Evolutionary conservation across 2,329 filamentous ascomycete species (phyloP).

Genomic region (Fusarium lateritium): DNA sequence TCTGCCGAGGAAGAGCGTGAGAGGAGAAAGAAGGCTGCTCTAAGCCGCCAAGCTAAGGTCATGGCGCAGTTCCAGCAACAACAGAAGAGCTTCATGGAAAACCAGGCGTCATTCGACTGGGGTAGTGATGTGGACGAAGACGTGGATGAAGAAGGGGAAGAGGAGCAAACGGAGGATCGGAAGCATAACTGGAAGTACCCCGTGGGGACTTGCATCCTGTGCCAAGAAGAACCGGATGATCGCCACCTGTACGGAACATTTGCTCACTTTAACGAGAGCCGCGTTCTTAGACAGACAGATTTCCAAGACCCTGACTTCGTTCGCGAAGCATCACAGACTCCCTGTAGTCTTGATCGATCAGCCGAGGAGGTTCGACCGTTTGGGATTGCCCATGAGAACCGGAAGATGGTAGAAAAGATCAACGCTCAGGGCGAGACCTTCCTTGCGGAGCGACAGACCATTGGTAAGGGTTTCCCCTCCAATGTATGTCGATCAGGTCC

Average conservation of each 20-base stretch:
- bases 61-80: conserved; percentile 99
- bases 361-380: conserved; percentile 89
- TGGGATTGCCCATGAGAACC: conserved; percentile 90
- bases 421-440: conserved; percentile 80
- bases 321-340: conserved; percentile 83
- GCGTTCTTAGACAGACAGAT: conserved; percentile 88
- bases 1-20: conserved; percentile 81
- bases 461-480: conserved; percentile 90
- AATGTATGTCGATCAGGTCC: conserved; percentile 78
- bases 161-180: conserved; percentile 72
- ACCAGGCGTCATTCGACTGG: conserved; percentile 90
- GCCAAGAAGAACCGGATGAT: conserved; percentile 96
- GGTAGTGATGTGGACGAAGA: conserved; percentile 83
- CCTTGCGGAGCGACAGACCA: conserved; percentile 80
- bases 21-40: conserved; percentile 89
- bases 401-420: conserved; percentile 81
- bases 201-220: conserved; percentile 92
- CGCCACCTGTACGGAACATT: conserved; percentile 93
- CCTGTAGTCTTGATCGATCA: conserved; percentile 85
- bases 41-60: conserved; percentile 90
- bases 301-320: conserved; percentile 86
- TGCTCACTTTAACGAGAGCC: conserved; percentile 88
- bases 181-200: conserved; percentile 87
- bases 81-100: conserved; percentile 94
- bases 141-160: conserved; percentile 79